Evolutionary conservation across 495 filamentous ascomycete genomes (phyloP).

Genomic region (Trichocladium uniseriatum): DNA sequence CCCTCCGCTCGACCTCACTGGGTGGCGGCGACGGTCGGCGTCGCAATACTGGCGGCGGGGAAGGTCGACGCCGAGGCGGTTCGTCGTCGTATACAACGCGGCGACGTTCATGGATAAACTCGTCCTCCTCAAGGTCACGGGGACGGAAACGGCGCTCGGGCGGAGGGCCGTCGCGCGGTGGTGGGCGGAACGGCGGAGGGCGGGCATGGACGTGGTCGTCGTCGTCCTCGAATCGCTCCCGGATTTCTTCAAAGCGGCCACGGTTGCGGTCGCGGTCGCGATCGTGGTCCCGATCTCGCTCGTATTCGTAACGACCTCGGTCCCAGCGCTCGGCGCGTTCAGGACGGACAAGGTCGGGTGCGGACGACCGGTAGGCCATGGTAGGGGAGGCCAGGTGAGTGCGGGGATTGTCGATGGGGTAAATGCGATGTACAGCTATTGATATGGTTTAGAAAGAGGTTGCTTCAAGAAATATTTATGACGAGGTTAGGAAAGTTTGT

Average conservation of each 20-base stretch:
- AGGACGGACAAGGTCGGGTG: slow-evolving; percentile 29
- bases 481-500: neutral
- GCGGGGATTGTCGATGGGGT: neutral
- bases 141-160: slow-evolving; percentile 19
- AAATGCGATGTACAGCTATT: neutral
- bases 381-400: neutral
- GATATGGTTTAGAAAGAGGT: neutral
- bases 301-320: slow-evolving; percentile 30
- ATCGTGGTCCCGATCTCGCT: slow-evolving; percentile 24
- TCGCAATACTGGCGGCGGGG: neutral
- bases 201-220: slow-evolving; percentile 21
- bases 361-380: slow-evolving; percentile 28
- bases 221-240: slow-evolving; percentile 26
- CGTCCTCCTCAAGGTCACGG: slow-evolving; percentile 31
- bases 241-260: slow-evolving; percentile 28
- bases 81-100: slow-evolving; percentile 33
- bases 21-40: slow-evolving; percentile 19
- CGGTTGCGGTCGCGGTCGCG: too few relatives aligned
- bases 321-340: slow-evolving; percentile 35
- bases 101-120: slow-evolving; percentile 28
- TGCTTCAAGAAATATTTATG: neutral
- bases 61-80: slow-evolving; percentile 1
- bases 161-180: slow-evolving; percentile 26
- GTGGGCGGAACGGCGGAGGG: slow-evolving; percentile 8
- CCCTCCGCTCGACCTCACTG: slow-evolving; percentile 26